These are phyloP conservation scores for Talaromyces piceae DNA, from an alignment of 2,329 filamentous ascomycete genomes.

Conservation along the genomic window DNA sequence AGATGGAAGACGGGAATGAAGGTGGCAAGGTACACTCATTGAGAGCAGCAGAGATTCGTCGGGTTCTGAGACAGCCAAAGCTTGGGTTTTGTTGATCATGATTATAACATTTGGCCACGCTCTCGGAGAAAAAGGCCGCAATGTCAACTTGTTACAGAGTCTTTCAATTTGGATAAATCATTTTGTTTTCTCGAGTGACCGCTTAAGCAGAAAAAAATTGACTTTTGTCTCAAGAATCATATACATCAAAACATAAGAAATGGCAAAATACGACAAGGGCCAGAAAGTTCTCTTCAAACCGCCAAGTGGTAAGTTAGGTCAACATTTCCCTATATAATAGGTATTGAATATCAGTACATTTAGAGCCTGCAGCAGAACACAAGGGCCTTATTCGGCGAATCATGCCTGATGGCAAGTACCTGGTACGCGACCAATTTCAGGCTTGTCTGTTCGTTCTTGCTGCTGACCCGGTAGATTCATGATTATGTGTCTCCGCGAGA, in stretches of 20 bases:
- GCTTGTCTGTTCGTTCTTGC: neutral
- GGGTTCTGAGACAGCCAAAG: neutral
- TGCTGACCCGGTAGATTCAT: neutral
- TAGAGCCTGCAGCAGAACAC: constrained; percentile 3
- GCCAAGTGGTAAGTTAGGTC: neutral
- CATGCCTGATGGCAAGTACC: constrained; percentile 1
- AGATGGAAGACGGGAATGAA: neutral
- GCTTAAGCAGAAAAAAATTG: too few species aligned
- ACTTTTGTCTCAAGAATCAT: too few species aligned
- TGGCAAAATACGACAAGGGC: neutral
- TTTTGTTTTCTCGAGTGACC: too few species aligned
- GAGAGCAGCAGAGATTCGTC: neutral
- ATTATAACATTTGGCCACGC: neutral
- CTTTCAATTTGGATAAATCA: too few species aligned
- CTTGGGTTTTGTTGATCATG: neutral
- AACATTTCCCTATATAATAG: neutral
- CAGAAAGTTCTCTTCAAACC: neutral
- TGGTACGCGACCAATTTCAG: neutral
- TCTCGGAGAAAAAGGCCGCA: neutral
- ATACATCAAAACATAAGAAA: neutral
- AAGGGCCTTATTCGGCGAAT: constrained; percentile 5
- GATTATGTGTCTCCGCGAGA: neutral
- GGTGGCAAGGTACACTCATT: neutral
- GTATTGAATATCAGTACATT: neutral
- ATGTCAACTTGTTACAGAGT: neutral